Base-by-base conservation (phyloP, 306 rosid species). In the Astragalus glycyphyllos region DNA sequence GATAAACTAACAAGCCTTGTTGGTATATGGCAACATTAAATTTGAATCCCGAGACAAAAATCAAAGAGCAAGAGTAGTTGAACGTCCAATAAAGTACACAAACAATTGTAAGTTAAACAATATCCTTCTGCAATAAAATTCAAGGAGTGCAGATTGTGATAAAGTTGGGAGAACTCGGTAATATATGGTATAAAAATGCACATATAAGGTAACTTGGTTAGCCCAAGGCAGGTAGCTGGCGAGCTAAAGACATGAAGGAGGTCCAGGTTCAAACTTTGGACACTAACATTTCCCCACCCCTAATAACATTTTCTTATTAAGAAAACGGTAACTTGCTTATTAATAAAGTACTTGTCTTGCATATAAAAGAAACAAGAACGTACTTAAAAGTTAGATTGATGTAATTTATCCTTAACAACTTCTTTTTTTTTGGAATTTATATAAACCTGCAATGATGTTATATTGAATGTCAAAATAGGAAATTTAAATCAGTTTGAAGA, bases 401-500 rank as follows among this genome's bases (percentile, higher is more conserved):
- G 5, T 37, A 61, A 29, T 14, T 51, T 31, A 61, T 69, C 45
- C 45, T 69, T 69, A 44, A 26, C 59, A n/a, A n/a, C n/a, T n/a
- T n/a, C n/a, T n/a, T 47, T 35, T 7, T 29, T 14, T 35, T 49
- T 10, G 34, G 56, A 68, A 55, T 46, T 29, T 53, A 34, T 42
- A 69, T n/a, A 65, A 57, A 65, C 20, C 40, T n/a, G 16, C 55
- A 8, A 15, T 38, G 50, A 16, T 48, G 47, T 64, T 16, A 64
- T 29, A 46, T 3, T 34, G 11, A 71, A 78, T 15, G 15, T 17
- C 46, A 58, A 17, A 34, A 23, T 11, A 23, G 58, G 15, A 71
- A 65, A 71, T 57, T 44, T 20, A 47, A 9, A 81, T 57, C 65
- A 69, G 63, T 55, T 63, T 70, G 47, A 38, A 23, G 66, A 64